These are phyloP conservation scores for Beauveria caledonica DNA, from an alignment of 2,329 filamentous ascomycete genomes.

Conservation along the genomic window DNA sequence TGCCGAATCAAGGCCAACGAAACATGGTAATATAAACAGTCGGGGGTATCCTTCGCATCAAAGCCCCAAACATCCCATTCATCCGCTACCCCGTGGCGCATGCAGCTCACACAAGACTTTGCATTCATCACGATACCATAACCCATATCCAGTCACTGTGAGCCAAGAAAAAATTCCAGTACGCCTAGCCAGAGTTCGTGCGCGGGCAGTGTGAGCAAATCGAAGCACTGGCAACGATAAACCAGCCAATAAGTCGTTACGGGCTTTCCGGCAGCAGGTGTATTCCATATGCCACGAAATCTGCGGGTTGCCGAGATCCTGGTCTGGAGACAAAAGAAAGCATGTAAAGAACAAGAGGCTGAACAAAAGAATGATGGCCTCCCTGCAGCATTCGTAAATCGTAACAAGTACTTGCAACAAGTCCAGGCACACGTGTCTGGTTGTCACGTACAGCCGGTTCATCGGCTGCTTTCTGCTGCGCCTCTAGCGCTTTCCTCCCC, in stretches of 20 bases:
- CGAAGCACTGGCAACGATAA: not conserved
- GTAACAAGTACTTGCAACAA: conserved; percentile 1
- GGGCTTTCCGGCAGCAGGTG: not conserved
- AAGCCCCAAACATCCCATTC: conserved; percentile 13
- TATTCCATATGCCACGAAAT: not conserved
- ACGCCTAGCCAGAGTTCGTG: not conserved
- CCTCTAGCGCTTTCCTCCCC: conserved; percentile 32
- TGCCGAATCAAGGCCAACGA: not conserved
- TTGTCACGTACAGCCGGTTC: conserved; percentile 13
- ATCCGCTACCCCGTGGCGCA: not conserved
- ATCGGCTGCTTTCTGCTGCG: conserved; percentile 29
- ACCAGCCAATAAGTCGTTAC: not conserved
- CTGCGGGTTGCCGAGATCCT: not conserved
- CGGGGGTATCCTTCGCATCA: conserved; percentile 37
- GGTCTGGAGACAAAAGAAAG: not conserved
- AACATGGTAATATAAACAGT: conserved; percentile 16
- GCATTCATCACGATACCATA: not conserved
- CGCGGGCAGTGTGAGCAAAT: not conserved
- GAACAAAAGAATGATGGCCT: not conserved
- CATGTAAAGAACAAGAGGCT: not conserved
- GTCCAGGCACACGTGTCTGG: not conserved
- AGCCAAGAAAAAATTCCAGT: not conserved
- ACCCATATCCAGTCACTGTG: not conserved
- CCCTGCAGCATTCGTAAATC: conserved; percentile 9
- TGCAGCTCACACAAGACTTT: not conserved